Conservation (phyloP, 331 rosid genomes). For the Stylosanthes scabra region DNA sequence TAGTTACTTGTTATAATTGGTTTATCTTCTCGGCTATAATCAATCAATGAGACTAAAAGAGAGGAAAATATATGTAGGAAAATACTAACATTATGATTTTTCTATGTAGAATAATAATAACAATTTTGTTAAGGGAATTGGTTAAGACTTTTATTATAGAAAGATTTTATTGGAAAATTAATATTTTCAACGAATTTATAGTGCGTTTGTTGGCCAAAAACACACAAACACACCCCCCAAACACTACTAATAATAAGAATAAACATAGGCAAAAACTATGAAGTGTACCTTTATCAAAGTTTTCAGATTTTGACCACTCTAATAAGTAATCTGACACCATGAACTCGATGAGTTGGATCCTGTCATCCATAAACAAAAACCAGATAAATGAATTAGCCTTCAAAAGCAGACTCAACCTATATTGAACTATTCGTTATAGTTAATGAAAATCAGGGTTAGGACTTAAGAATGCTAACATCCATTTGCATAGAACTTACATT, state of each 20-base stretch:
- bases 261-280: conserved; percentile 19
- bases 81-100: too few relatives aligned
- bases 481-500: conserved; percentile 65
- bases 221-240: too few relatives aligned
- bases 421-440: conserved; percentile 1
- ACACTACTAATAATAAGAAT: too few relatives aligned
- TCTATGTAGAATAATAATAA: too few relatives aligned
- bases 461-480: neutral
- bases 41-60: neutral
- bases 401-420: conserved; percentile 2
- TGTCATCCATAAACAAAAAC: conserved; percentile 46
- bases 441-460: conserved; percentile 21
- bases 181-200: too few relatives aligned
- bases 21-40: conserved; percentile 9
- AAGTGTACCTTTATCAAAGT: conserved; percentile 64
- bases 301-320: conserved; percentile 74
- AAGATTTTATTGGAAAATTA: too few relatives aligned
- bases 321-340: conserved; percentile 71
- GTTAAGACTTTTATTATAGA: too few relatives aligned
- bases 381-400: conserved; percentile 5
- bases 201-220: too few relatives aligned
- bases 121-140: too few relatives aligned
- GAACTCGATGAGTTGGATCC: conserved; percentile 92
- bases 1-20: conserved; percentile 32
- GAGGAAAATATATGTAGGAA: conserved; percentile 14